phyloP scores from a whole-genome alignment of 2,329 filamentous ascomycete genomes.

The Cladosporium sp. region DNA sequence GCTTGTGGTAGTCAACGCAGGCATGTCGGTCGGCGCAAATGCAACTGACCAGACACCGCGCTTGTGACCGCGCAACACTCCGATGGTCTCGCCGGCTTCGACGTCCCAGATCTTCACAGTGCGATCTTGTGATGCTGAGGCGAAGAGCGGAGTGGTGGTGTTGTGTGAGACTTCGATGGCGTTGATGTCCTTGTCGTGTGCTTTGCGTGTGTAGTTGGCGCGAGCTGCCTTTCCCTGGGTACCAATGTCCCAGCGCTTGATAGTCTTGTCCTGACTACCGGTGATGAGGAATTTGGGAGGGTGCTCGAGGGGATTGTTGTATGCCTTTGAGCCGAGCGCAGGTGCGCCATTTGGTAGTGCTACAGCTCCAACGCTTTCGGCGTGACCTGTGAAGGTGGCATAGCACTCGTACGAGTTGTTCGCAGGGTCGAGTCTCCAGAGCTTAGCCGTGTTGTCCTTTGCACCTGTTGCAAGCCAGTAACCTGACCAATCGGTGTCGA shows the following conservation, averaged over 20 bases:
- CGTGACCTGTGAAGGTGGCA: slow-evolving; percentile 83
- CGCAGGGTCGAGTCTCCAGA: slow-evolving; percentile 82
- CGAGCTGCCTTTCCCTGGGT: slow-evolving; percentile 52
- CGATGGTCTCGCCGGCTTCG: slow-evolving; percentile 84
- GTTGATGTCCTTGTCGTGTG: slow-evolving; percentile 98
- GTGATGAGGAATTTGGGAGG: slow-evolving; percentile 85
- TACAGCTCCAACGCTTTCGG: slow-evolving; percentile 89
- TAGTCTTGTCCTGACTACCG: slow-evolving; percentile 90
- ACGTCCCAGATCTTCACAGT: slow-evolving; percentile 96
- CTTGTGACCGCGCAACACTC: slow-evolving; percentile 87
- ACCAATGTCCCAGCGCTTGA: slow-evolving; percentile 87
- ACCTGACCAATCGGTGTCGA: slow-evolving; percentile 95
- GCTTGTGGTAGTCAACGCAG: slow-evolving; percentile 69
- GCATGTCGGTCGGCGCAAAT: slow-evolving; percentile 79
- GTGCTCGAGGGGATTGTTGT: slow-evolving; percentile 71
- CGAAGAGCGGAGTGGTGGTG: slow-evolving; percentile 74
- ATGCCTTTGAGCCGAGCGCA: slow-evolving; percentile 66
- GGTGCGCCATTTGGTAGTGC: slow-evolving; percentile 73
- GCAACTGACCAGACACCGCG: slow-evolving; percentile 94
- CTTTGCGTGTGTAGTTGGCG: slow-evolving; percentile 85
- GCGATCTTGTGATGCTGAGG: slow-evolving; percentile 93
- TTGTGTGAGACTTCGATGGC: slow-evolving; percentile 73
- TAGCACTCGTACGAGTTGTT: slow-evolving; percentile 76
- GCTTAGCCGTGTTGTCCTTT: slow-evolving; percentile 90
- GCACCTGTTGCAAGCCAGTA: slow-evolving; percentile 95